These are phyloP conservation scores for Taphrina deformans DNA, from an alignment of 1,139 yeast species.

Conservation along the genomic window DNA sequence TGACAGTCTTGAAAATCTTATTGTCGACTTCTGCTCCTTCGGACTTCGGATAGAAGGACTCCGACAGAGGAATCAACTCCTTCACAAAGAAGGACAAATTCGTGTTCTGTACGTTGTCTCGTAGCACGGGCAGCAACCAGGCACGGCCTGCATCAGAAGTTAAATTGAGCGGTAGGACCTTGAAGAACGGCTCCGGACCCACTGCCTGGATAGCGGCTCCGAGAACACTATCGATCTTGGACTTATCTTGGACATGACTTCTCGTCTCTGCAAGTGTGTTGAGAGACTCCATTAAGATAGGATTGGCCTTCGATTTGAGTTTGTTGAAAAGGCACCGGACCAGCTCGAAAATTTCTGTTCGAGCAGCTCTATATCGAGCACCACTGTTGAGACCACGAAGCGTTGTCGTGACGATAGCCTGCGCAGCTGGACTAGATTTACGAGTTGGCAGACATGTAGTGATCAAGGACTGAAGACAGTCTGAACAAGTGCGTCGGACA, in stretches of 20 bases:
- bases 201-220: constrained; percentile 73
- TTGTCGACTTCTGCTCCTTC: constrained; percentile 45
- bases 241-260: constrained; percentile 65
- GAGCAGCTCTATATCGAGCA: constrained; percentile 65
- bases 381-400: constrained; percentile 32
- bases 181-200: constrained; percentile 82
- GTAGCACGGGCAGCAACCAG: constrained; percentile 88
- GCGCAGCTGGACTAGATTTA: constrained; percentile 54
- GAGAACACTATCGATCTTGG: constrained; percentile 76
- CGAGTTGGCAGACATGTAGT: constrained; percentile 65
- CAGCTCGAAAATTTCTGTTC: constrained; percentile 71
- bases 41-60: constrained; percentile 57
- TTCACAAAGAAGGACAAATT: constrained; percentile 62
- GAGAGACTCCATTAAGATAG: constrained; percentile 66
- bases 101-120: constrained; percentile 80
- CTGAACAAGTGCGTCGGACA: constrained; percentile 75
- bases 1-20: constrained; percentile 42
- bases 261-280: constrained; percentile 84
- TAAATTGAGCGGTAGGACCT: constrained; percentile 75
- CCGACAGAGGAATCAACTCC: constrained; percentile 67
- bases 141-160: constrained; percentile 65
- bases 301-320: constrained; percentile 67
- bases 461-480: constrained; percentile 77
- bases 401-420: constrained; percentile 45
- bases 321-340: constrained; percentile 64